A percentile compares a stretch with the other conserved stretches of the same genome.
phyloP scores from a whole-genome alignment of 208 protist genomes.

The Trypanosomatidae sp. region DNA sequence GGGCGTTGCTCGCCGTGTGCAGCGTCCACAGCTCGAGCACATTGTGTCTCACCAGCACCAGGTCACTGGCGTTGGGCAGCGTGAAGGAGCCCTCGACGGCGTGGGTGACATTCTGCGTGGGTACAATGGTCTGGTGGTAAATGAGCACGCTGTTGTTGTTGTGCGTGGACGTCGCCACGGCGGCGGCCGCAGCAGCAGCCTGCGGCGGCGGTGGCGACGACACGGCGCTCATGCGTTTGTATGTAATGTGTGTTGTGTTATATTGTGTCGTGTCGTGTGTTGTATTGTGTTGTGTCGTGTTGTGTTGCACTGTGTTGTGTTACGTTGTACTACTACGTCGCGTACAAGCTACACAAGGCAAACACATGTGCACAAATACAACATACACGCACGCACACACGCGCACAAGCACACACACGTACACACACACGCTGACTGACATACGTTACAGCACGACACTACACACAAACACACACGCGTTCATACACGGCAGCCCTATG shows the following conservation, averaged over 20 bases:
- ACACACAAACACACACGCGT: too few species aligned
- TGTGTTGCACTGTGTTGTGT: too few species aligned
- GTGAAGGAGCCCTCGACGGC: slow-evolving; percentile 66
- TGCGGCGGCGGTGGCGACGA: neutral
- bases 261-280: too few species aligned
- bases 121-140: slow-evolving; percentile 79
- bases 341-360: too few species aligned
- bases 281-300: too few species aligned
- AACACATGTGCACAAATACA: too few species aligned
- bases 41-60: slow-evolving; percentile 53
- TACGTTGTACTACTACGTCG: too few species aligned
- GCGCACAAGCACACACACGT: too few species aligned
- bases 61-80: slow-evolving; percentile 38
- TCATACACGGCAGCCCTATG: slow-evolving; percentile 1
- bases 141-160: slow-evolving; percentile 27
- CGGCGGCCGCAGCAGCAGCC: neutral
- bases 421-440: too few species aligned
- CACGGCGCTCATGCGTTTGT: neutral
- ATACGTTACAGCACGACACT: too few species aligned
- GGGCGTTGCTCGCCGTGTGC: slow-evolving; percentile 16
- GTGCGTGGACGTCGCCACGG: neutral
- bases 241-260: neutral
- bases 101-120: slow-evolving; percentile 57
- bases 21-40: slow-evolving; percentile 64
- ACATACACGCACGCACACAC: too few species aligned